These are phyloP conservation scores for Aspergillus transmontanensis DNA, from an alignment of 2,329 filamentous ascomycete genomes.

Conservation along the genomic window DNA sequence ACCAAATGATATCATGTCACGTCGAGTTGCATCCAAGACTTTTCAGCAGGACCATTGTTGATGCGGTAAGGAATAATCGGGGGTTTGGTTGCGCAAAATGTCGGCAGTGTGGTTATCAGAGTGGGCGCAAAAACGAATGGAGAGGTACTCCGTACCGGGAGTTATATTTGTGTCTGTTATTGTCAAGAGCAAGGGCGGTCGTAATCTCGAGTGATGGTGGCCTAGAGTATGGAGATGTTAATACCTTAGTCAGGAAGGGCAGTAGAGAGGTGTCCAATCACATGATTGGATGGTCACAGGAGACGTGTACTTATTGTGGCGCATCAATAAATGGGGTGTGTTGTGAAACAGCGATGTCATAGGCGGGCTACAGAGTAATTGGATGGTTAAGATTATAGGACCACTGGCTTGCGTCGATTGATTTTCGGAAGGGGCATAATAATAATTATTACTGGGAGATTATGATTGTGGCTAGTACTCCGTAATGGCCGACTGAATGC, in stretches of 20 bases:
- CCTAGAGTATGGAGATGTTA: constrained; percentile 20
- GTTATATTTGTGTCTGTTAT: not conserved
- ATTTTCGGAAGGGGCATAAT: no score
- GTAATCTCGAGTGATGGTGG: constrained; percentile 19
- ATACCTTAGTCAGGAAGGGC: not conserved
- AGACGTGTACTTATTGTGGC: constrained; percentile 4
- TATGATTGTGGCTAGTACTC: not conserved
- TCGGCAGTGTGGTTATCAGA: not conserved
- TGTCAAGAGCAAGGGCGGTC: not conserved
- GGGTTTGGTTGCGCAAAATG: constrained; percentile 1
- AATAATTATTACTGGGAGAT: not conserved
- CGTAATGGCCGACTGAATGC: not conserved
- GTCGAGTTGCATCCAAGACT: constrained; percentile 17
- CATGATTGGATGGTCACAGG: constrained; percentile 16
- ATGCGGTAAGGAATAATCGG: constrained; percentile 4
- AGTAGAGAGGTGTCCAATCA: constrained; percentile 19
- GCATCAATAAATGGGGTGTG: not conserved
- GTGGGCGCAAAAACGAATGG: not conserved
- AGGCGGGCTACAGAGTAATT: not conserved
- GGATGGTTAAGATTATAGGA: not conserved
- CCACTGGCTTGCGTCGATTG: not conserved
- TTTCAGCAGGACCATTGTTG: constrained; percentile 23
- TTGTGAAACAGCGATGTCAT: constrained; percentile 18
- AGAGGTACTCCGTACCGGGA: not conserved
- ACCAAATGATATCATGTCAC: constrained; percentile 28